Evolutionary conservation across 495 filamentous ascomycete genomes (phyloP), one percentile per base, ranked within the genome.

Genomic region (Penicillium cosmopolitanum): DNA sequence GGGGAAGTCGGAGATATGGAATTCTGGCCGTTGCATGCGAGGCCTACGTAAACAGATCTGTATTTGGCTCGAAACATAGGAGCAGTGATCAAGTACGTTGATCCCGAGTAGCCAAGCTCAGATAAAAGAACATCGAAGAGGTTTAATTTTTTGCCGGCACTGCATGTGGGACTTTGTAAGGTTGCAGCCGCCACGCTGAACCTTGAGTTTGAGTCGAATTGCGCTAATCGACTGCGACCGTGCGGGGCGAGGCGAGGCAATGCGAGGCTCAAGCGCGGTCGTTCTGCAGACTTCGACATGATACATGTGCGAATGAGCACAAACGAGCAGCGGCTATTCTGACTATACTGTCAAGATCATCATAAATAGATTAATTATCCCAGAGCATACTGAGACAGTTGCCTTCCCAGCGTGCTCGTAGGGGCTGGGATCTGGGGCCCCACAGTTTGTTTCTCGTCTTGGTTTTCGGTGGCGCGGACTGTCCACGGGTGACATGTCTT

Each of bases 181-280:
- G 46, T 48, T 48, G 21, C 46, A 48, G 46, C 46, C 46, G 21
- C 46, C 15, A 25, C 46, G 18, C 9, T 12, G 46, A 44, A 18
- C 16, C 42, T 44, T n/a, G 42, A 40, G 15, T 13, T 40, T 40
- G 15, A 19, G n/a, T 18, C 42, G 15, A 19, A 16, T 9, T 16
- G n/a, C 5, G 46, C 46, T 23, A 48, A 44, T 8, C 8, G 42
- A 44, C 36, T n/a, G 16, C n/a, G 46, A 11, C 46, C 46, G 46
- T 48, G 46, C 46, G 42, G 28, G 44, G 28, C 25, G 28, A 31
- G 28, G 36, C 46, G 46, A 48, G 46, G 25, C 28, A 4, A 31
- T 0, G 12, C 46, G 46, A 48, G 46, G 46, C 46, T 48, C 46
- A 48, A 48, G 46, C 46, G 46, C 46, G 10, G 28, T 8, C 28